Base-by-base conservation (phyloP, 495 filamentous ascomycete species). In the Aspergillus incahuasiensis region DNA sequence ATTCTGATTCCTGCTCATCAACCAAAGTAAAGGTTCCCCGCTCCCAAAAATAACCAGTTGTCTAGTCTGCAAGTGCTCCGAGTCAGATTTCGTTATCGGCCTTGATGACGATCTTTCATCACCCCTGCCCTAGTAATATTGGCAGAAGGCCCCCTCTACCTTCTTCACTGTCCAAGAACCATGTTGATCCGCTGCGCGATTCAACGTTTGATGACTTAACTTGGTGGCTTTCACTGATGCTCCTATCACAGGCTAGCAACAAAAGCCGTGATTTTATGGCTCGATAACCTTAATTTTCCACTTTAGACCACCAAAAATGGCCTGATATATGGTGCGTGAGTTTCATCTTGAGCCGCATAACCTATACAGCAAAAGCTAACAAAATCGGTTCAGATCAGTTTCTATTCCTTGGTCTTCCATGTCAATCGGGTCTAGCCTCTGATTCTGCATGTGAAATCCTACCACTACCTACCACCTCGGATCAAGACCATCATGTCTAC, bases 401-500 rank as follows among this genome's bases (percentile, higher is more conserved):
- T n/a, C n/a, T n/a, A n/a, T n/a, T n/a, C n/a, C 54, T 20, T 32
- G 21, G 35, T 15, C 21, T 32, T 43, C 22, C 7, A 35, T n/a
- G 30, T 16, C 39, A 13, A 6, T 28, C 20, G 5, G 9, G 38
- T 24, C 18, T 16, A 7, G 12, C 25, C 15, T 25, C 3, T 6
- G n/a, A 38, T 15, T 51, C 13, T 52, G 25, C 44, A 48, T 48
- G 39, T 43, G 54, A 56, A 34, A 13, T 15, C 19, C 32, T 28
- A 28, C 25, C 8, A 11, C 9, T 35, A 20, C n/a, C 6, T 40
- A 28, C 5, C 21, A 22, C 6, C 11, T 6, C 5, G 19, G 49
- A 52, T 38, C 32, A 12, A 35, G 32, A 15, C 12, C 56, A 63
- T 66, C 56, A 63, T 66, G 63, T 55, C 63, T 38, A 46, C 60